Evolutionary conservation across 352 stramenopile genomes (phyloP).

Genomic region (Phytophthora sp.): DNA sequence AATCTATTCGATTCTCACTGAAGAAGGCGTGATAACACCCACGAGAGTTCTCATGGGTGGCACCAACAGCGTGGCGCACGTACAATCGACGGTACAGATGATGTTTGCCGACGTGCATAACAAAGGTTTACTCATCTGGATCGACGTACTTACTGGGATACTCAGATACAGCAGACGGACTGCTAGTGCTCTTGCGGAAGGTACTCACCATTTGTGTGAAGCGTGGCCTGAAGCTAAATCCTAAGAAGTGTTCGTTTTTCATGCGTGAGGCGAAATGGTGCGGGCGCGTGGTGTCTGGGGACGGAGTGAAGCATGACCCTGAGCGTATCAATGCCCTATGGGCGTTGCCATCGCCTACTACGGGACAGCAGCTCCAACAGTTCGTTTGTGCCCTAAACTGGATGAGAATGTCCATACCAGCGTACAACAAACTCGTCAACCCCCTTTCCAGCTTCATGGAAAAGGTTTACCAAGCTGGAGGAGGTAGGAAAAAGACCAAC

Average conservation of each 20-base stretch:
- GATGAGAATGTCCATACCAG: slow-evolving; percentile 17
- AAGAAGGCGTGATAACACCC: slow-evolving; percentile 9
- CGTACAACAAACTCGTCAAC: slow-evolving; percentile 14
- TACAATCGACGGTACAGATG: slow-evolving; percentile 10
- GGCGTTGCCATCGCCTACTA: not conserved
- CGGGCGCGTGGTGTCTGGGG: slow-evolving; percentile 5
- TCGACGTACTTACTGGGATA: slow-evolving; percentile 15
- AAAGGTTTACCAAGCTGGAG: slow-evolving; percentile 1
- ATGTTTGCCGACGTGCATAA: slow-evolving; percentile 15
- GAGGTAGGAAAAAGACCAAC: not conserved
- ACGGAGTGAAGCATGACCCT: slow-evolving; percentile 6
- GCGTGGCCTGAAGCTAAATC: slow-evolving; percentile 12
- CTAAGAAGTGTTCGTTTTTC: slow-evolving; percentile 8
- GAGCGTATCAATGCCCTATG: not conserved
- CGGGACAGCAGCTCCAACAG: slow-evolving; percentile 7
- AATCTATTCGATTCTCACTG: slow-evolving; percentile 14
- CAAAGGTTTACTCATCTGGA: slow-evolving; percentile 14
- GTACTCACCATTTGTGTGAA: slow-evolving; percentile 1
- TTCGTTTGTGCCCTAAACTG: slow-evolving; percentile 31
- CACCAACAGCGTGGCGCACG: slow-evolving; percentile 4
- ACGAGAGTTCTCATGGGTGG: slow-evolving; percentile 4
- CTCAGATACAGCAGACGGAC: not conserved
- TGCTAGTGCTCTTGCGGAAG: not conserved
- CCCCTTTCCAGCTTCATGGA: slow-evolving; percentile 5
- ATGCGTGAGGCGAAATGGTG: slow-evolving; percentile 13